A percentile compares a stretch with the other conserved stretches of the same genome.
Conservation (phyloP, 2,329 filamentous ascomycete genomes). For the Ophioceras dolichostomum region DNA sequence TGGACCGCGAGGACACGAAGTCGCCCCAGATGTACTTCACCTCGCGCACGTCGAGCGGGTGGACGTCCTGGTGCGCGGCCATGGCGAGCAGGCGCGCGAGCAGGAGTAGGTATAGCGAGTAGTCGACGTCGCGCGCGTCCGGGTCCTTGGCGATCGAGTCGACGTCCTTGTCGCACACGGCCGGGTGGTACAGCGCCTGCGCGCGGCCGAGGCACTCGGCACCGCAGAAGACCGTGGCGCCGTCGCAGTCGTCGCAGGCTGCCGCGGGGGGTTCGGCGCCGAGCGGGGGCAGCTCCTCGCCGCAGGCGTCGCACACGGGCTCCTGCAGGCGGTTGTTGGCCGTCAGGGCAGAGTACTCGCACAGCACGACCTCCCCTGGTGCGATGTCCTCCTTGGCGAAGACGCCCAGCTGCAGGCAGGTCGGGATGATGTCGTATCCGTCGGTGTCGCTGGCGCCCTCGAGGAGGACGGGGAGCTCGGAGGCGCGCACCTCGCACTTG, state of each 20-base stretch:
- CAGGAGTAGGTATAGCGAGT: constrained; percentile 50
- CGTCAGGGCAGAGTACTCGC: constrained; percentile 76
- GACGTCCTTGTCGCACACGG: constrained; percentile 54
- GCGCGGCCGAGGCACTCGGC: constrained; percentile 45
- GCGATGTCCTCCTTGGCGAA: constrained; percentile 76
- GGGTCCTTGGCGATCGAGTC: constrained; percentile 54
- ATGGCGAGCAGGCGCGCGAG: constrained; percentile 52
- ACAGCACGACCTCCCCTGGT: constrained; percentile 63
- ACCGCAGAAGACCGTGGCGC: constrained; percentile 56
- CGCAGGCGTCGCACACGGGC: constrained; percentile 81
- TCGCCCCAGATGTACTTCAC: constrained; percentile 61
- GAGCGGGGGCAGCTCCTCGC: constrained; percentile 54
- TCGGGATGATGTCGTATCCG: constrained; percentile 36
- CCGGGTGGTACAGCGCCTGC: constrained; percentile 47
- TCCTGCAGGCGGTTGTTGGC: constrained; percentile 84
- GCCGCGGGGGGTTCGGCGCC: constrained; percentile 27
- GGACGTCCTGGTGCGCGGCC: constrained; percentile 43
- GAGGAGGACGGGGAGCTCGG: constrained; percentile 62
- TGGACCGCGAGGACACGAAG: constrained; percentile 39
- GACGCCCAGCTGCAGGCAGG: constrained; percentile 70
- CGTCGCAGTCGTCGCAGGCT: constrained; percentile 47
- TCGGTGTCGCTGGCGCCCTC: constrained; percentile 34
- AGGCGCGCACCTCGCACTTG: constrained; percentile 67
- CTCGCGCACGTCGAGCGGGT: constrained; percentile 51
- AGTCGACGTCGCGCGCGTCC: constrained; percentile 44